These are phyloP conservation scores for Zea luxurians DNA, from an alignment of 176 grass and related monocot genomes.

Conservation along the genomic window DNA sequence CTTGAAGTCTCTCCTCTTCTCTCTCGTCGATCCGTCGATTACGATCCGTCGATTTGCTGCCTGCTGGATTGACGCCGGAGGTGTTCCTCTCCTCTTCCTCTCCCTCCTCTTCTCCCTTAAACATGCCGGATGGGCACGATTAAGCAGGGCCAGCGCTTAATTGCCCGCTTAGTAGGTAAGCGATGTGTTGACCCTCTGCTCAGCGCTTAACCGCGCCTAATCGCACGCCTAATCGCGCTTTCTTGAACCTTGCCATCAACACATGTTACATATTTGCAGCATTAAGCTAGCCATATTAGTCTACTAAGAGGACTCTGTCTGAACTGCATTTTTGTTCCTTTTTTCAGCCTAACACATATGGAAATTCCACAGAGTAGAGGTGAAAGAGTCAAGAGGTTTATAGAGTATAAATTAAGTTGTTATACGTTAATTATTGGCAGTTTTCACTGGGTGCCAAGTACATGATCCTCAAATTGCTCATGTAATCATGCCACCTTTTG, in stretches of 20 bases:
- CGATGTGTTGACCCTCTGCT: no score
- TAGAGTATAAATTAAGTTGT: not conserved
- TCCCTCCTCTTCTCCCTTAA: no score
- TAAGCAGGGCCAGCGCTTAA: no score
- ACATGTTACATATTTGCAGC: constrained; percentile 1
- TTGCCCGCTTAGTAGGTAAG: no score
- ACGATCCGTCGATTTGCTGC: no score
- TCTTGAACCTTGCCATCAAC: not conserved
- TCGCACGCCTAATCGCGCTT: no score
- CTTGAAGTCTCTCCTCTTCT: no score
- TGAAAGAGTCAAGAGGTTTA: not conserved
- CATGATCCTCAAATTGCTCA: constrained; percentile 4
- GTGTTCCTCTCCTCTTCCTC: no score
- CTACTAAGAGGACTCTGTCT: not conserved
- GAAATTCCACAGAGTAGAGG: not conserved
- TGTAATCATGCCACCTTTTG: not conserved
- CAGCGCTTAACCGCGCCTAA: no score
- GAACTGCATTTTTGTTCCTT: not conserved
- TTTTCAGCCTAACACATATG: not conserved
- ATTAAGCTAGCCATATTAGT: not conserved
- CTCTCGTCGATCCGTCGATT: no score
- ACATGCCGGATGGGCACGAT: no score
- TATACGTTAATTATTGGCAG: not conserved
- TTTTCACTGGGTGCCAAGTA: not conserved
- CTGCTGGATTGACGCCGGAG: no score